Base-by-base conservation (phyloP, 768 basidiomycete genomes). In the Strobilomyces dryophilus region DNA sequence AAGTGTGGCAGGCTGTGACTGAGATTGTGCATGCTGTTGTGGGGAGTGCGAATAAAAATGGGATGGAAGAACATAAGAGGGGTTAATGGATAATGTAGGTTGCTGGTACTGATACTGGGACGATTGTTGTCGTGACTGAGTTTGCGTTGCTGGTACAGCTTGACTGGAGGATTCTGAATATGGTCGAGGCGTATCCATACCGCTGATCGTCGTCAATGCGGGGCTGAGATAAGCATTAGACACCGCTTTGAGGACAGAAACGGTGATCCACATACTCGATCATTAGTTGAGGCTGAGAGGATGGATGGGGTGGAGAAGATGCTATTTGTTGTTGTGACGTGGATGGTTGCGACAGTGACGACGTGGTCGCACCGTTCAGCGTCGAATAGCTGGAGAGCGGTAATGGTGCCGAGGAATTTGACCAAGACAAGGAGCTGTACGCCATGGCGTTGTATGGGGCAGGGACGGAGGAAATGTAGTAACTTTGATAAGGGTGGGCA, bases 331-430 rank as follows among this genome's bases (percentile, higher is more conserved):
- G 69, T n/a, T 64, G 64, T 11, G 72, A 65, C 7, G 66, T 47
- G 39, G 72, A 57, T 18, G 59, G 20, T 45, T 65, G 67, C 14
- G 64, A 53, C 11, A 74, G 63, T 32, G 76, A 67, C 15, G 77
- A 69, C 1, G 73, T 79, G 11, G 85, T 87, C n/a, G 87, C 85
- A 15, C 85, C 87, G 65, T 89, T 88, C 45, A 89, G 70, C 43
- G 82, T 81, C n/a, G 89, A 90, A 55, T 89, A 90, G 54, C 71
- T 82, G 14, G 88, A 89, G 27, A 90, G 66, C 0, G 88, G 88
- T 1, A 89, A 47, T 12, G 72, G 69, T 26, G 68, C 62, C 2
- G 71, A 65, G 8, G 74, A 62, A 18, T 67, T 61, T 1, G 76
- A 59, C 82, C 82, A 85, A 8, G 74, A 61, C 57, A 70, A 61